Evolutionary conservation across 805 yeast species (phyloP), one percentile per base, ranked within the genome.

Genomic region (Blastobotrys chiropterorum): DNA sequence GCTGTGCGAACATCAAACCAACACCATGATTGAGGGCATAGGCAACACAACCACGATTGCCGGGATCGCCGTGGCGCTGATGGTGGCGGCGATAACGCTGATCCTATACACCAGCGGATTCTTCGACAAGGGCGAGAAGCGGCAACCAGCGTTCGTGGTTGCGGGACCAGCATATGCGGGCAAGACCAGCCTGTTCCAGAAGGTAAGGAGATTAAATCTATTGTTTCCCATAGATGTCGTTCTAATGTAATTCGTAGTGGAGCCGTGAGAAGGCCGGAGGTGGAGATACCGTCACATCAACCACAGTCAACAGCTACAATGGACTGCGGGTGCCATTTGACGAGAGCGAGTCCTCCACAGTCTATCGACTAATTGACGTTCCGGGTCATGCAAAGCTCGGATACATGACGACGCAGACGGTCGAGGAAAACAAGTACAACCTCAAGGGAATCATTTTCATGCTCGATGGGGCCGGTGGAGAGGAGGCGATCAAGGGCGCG

Each of bases 381-480:
- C 99, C 99, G 1, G 97, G 97, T n/a, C 90, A 86, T 68, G 70
- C 78, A 51, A 89, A 88, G 67, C 79, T 90, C 58, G 79, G 78
- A 50, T 78, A 80, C 52, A 70, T 83, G 48, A 71, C 81, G 34
- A 57, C 72, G 53, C 76, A 77, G 50, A 77, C 78, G 52, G 70
- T 76, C 56, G 62, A 82, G 44, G 71, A 72, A 52, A 67, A 57
- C 15, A 69, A 77, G 44, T 52, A 67, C 17, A 53, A 66, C 16
- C 65, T 85, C 48, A 78, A 76, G 56, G 97, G 96, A 3, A 70
- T 89, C 3, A 69, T 90, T 0, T 89, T 79, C 57, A 74, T 92
- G 54, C 72, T 90, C n/a, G 98, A 92, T 67, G 77, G 95, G 0
- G 79, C 89, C 5, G 69, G 76, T 42, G 76, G 79, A 49, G 72